These are phyloP conservation scores for Lunasporangiospora selenospora DNA, from an alignment of 192 early-diverging fungal genomes.

Conservation along the genomic window DNA sequence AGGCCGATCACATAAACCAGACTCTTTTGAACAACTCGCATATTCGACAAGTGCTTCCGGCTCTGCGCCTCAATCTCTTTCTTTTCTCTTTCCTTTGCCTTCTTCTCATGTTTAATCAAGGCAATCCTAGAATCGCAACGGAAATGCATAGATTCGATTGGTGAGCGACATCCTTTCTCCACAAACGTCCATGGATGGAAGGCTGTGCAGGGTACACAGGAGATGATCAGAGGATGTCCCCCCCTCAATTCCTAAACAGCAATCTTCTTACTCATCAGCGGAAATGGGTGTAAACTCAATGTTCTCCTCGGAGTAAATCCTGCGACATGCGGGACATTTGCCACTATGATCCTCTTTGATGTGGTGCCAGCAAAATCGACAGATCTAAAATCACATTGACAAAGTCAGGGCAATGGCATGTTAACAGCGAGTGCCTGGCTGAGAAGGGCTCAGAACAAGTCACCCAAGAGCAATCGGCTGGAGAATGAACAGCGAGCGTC, in stretches of 20 bases:
- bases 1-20: constrained; percentile 97
- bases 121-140: constrained; percentile 41
- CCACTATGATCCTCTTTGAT: constrained; percentile 95
- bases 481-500: not conserved
- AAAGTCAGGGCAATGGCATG: not conserved
- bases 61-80: constrained; percentile 87
- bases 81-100: constrained; percentile 88
- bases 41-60: constrained; percentile 82
- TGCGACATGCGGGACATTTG: constrained; percentile 94
- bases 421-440: not conserved
- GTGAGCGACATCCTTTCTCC: not conserved
- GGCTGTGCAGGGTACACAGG: too few relatives aligned
- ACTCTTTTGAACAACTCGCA: constrained; percentile 96
- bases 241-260: too few relatives aligned
- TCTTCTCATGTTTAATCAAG: constrained; percentile 61
- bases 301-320: constrained; percentile 88
- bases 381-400: constrained; percentile 73
- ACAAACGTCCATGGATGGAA: too few relatives aligned
- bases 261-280: constrained; percentile 80
- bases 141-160: not conserved
- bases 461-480: not conserved
- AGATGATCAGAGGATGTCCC: too few relatives aligned
- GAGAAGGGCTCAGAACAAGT: not conserved
- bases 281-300: constrained; percentile 90
- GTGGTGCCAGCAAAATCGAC: constrained; percentile 98